These are phyloP conservation scores for Alternaria triticimaculans DNA, from an alignment of 2,329 filamentous ascomycete genomes.

Conservation along the genomic window DNA sequence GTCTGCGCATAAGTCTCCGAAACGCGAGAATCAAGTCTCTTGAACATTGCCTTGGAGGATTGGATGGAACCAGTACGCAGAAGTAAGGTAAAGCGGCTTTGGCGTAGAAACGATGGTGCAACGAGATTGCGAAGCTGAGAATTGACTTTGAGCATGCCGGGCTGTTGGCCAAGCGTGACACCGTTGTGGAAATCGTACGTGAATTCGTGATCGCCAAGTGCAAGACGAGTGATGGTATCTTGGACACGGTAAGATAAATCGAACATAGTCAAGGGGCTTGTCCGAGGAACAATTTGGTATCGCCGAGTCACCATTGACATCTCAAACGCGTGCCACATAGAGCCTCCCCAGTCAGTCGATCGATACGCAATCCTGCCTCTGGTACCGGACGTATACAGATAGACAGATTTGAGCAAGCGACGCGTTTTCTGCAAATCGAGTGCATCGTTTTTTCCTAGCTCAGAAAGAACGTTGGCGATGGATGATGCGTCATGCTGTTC, in stretches of 20 bases:
- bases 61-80: accelerated
- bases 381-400: accelerated
- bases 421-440: not conserved
- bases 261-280: accelerated
- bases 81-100: not conserved
- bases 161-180: not conserved
- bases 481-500: accelerated
- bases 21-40: not conserved
- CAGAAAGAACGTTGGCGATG: not conserved
- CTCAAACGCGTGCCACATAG: too few species aligned
- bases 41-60: not conserved
- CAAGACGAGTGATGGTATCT: not conserved
- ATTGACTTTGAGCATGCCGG: not conserved
- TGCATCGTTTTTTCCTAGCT: not conserved
- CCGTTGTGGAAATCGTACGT: not conserved
- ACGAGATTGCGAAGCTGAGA: not conserved
- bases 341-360: too few species aligned
- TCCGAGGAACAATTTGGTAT: accelerated
- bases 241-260: accelerated
- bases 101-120: not conserved
- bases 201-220: not conserved
- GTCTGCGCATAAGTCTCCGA: not conserved
- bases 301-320: too few species aligned
- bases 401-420: not conserved
- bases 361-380: accelerated